Conservation (phyloP, 768 basidiomycete genomes). For the Cubamyces lactineus region DNA sequence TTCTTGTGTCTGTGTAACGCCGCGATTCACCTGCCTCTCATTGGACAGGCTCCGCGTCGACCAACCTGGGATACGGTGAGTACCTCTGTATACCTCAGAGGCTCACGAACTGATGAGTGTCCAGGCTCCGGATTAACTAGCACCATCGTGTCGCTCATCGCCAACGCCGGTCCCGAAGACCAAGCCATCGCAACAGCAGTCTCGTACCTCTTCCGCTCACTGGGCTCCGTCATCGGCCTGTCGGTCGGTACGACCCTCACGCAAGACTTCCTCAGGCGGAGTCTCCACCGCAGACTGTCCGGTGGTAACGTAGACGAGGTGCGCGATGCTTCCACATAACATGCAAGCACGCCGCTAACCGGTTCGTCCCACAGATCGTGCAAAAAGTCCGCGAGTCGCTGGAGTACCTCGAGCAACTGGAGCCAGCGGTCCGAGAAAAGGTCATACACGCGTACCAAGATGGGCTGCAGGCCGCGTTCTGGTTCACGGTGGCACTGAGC, state of each 20-base stretch:
- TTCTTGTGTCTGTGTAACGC: neutral
- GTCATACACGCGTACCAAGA: slow-evolving; percentile 39
- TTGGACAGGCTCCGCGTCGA: slow-evolving; percentile 25
- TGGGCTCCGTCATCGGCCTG: slow-evolving; percentile 60
- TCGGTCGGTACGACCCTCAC: slow-evolving; percentile 61
- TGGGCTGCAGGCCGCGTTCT: slow-evolving; percentile 52
- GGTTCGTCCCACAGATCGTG: slow-evolving; percentile 31
- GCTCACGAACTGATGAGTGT: slow-evolving; percentile 24
- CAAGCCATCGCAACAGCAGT: slow-evolving; percentile 71
- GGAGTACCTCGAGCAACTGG: slow-evolving; percentile 37
- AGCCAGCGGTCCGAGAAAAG: slow-evolving; percentile 31
- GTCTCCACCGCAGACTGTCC: slow-evolving; percentile 45
- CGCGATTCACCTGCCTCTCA: neutral
- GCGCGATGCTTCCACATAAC: neutral
- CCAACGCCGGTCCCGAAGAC: slow-evolving; percentile 62
- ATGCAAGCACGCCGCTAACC: no score
- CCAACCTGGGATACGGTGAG: slow-evolving; percentile 30
- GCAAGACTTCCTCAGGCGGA: slow-evolving; percentile 51
- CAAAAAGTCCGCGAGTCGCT: slow-evolving; percentile 39
- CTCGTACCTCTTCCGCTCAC: slow-evolving; percentile 67
- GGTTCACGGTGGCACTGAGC: slow-evolving; percentile 49
- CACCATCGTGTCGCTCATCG: slow-evolving; percentile 60
- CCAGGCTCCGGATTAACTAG: slow-evolving; percentile 57
- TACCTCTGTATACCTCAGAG: neutral
- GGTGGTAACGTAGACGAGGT: slow-evolving; percentile 56